Percentiles rank a stretch among this genome's conserved stretches.
These are phyloP conservation scores for Candida michaelii DNA, from an alignment of 805 yeast genomes.

Conservation along the genomic window DNA sequence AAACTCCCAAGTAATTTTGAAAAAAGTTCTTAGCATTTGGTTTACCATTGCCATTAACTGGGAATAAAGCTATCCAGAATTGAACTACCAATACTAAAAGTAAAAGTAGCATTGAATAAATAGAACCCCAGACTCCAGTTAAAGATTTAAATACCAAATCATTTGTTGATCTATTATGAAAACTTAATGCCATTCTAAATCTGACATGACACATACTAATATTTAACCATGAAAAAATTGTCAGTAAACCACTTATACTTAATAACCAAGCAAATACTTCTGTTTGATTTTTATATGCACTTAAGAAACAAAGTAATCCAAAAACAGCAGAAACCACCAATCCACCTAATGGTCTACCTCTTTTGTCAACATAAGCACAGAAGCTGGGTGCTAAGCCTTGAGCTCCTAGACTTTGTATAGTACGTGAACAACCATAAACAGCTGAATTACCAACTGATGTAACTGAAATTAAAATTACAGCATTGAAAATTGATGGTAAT, in stretches of 20 bases:
- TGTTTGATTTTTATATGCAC: constrained; percentile 29
- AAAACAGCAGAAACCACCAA: constrained; percentile 30
- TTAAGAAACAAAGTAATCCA: constrained; percentile 42
- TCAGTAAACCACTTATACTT: constrained; percentile 40
- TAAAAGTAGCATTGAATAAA: constrained; percentile 30
- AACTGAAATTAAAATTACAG: constrained; percentile 69
- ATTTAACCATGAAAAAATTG: constrained; percentile 42
- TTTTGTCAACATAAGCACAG: constrained; percentile 40
- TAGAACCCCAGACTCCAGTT: constrained; percentile 38
- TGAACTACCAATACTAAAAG: constrained; percentile 33
- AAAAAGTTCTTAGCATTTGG: constrained; percentile 36
- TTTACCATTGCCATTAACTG: constrained; percentile 26
- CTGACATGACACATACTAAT: constrained; percentile 42
- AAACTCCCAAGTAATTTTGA: constrained; percentile 34
- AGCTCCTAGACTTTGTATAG: constrained; percentile 64
- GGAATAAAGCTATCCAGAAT: constrained; percentile 43
- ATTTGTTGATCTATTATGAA: constrained; percentile 32
- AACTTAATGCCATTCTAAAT: constrained; percentile 38
- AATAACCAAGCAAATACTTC: constrained; percentile 42
- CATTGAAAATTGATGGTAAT: constrained; percentile 72
- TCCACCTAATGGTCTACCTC: constrained; percentile 44
- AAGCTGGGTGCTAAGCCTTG: constrained; percentile 66
- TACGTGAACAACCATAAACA: constrained; percentile 70
- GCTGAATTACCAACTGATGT: constrained; percentile 77
- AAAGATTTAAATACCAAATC: constrained; percentile 36